Evolutionary conservation across 352 stramenopile species (phyloP), one percentile per base, ranked within the genome.

Genomic region (Pilasporangium apinafurcum): DNA sequence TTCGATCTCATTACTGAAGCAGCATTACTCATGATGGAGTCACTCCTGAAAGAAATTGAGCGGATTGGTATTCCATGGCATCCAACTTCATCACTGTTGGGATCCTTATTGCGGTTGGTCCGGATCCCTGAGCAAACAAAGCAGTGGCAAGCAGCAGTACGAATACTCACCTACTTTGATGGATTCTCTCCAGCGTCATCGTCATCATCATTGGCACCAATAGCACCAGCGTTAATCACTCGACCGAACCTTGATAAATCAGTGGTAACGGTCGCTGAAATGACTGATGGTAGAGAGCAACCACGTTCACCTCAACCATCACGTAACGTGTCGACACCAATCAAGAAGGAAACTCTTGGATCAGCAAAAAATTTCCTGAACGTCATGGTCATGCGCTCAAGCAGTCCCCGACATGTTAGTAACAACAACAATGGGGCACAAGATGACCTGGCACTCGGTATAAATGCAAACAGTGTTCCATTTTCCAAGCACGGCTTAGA

Each of bases 121-220:
- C 61, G 67, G 17, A 51, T 53, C 1, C 68, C 63, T 0, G 48
- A 53, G 8, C 60, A 59, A 24, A 61, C 59, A 8, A n/a, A 17
- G 0, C 55, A 68, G 31, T 87, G 75, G 75, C 32, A 58, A 42
- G 53, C 66, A 1, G 44, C 52, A 2, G 54, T 76, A 13, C 56
- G 57, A 10, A 68, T 83, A 16, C 50, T 83, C 24, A 67, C 44
- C 30, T 75, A 54, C 35, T 14, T 80, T 12, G 52, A 50, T 12
- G 41, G 53, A 10, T 56, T 60, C 17, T 9, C 44, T 16, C 21
- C 31, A 13, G n/a, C 30, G 4, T 33, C 20, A 30, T 14, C 29
- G 8, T 37, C 29, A 37, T 36, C 46, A 4, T 35, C 37, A 16
- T 30, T 20, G 4, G 29, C 59, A 25, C 8, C 43, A 35, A 41